Base-by-base conservation (phyloP, 75 land plant genomes). In the Cupressus sempervirens region DNA sequence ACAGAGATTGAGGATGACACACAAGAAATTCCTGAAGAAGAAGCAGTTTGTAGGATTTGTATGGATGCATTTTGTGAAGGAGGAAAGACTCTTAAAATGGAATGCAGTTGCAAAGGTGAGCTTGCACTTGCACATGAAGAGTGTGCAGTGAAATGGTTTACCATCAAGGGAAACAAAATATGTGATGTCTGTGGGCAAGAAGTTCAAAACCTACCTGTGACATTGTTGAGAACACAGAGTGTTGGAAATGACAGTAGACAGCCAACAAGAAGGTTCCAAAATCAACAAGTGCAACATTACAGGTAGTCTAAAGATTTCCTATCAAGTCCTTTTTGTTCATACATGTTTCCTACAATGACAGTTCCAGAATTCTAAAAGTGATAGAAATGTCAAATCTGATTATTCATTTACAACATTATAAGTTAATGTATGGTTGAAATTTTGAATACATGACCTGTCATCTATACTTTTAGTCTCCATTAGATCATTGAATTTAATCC, bases 151-250 rank as follows among this genome's bases (percentile, higher is more conserved):
- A 91, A 91, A 81, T 92, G 94, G 94, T 92, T 92, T 83, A 83
- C 89, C 82, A 92, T 92, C 70, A 89, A 85, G 65, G 94, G 94
- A 30, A 91, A 91, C 83, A 92, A 88, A 76, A 89, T 76, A 14
- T 92, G 94, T 85, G 94, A 92, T 68, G 89, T 92, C 32, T 92
- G 92, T 48, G 81, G 85, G 45, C 84, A 89, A 79, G 95, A 94
- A 79, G 94, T 95, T 77, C 88, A 53, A 83, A 95, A 95, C 58
- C 89, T 95, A 48, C 97, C 97, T 1, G 95, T 95, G 8, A 95
- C 92, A 11, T 84, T 95, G 79, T 76, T 90, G 38, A 84, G 95
- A 48, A 53, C 89, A 36, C 83, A 89, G 26, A 90, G 85, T 74
- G 74, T 52, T 81, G 88, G 82, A 52, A 41, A 83, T 76, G 76